Evolutionary conservation across 75 land plant species (phyloP).

Genomic region (Cunninghamia lanceolata): DNA sequence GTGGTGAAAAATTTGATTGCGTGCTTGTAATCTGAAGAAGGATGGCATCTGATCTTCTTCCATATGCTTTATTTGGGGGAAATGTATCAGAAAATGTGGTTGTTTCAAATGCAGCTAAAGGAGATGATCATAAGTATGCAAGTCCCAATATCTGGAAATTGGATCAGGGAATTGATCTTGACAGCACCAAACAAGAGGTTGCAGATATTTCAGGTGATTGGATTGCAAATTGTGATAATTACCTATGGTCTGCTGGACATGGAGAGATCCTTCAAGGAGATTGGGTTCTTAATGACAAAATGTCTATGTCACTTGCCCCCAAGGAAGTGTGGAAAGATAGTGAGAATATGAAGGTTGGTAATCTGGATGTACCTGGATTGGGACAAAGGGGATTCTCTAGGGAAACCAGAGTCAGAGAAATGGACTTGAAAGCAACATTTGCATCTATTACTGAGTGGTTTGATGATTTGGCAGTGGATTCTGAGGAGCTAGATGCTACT

Average conservation of each 20-base stretch:
- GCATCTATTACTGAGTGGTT: slow-evolving; percentile 6
- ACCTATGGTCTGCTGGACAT: background rate
- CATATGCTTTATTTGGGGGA: background rate
- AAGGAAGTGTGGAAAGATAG: background rate
- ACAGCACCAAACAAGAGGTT: background rate
- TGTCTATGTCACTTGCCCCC: background rate
- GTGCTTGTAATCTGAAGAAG: background rate
- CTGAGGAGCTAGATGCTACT: slow-evolving; percentile 1
- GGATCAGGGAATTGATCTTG: background rate
- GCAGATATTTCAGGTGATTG: background rate
- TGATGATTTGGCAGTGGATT: background rate
- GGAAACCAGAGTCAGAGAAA: background rate
- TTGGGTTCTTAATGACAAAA: background rate
- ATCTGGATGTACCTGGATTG: background rate
- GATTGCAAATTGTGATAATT: background rate
- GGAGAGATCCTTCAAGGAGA: slow-evolving; percentile 1
- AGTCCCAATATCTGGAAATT: background rate
- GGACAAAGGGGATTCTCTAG: background rate
- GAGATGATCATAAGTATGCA: background rate
- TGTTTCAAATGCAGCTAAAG: background rate
- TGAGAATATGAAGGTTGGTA: slow-evolving; percentile 7
- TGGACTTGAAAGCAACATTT: background rate
- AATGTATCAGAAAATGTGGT: background rate
- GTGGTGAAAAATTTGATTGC: background rate
- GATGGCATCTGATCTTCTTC: slow-evolving; percentile 1